Conservation (phyloP, 352 stramenopile species). For the Globisporangium camurandrum region DNA sequence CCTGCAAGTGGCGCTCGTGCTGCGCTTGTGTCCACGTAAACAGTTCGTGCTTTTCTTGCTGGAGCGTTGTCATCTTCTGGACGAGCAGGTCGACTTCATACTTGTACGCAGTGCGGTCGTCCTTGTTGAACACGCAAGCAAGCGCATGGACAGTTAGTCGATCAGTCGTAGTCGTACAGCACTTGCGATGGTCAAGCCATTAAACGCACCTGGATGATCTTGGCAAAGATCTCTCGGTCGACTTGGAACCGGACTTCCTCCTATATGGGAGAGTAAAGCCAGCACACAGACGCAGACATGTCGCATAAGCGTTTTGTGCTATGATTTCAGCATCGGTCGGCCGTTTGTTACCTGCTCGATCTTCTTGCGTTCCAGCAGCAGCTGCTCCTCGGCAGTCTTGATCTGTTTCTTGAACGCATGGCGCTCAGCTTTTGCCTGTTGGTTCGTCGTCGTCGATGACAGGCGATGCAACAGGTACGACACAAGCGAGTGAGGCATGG, state of each 20-base stretch:
- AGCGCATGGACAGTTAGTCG: too few relatives aligned
- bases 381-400: constrained; percentile 49
- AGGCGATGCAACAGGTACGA: too few relatives aligned
- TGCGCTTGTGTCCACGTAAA: constrained; percentile 65
- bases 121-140: too few relatives aligned
- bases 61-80: constrained; percentile 52
- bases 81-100: constrained; percentile 62
- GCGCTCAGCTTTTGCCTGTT: constrained; percentile 68
- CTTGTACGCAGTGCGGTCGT: constrained; percentile 73
- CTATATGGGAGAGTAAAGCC: constrained; percentile 11
- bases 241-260: constrained; percentile 77
- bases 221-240: constrained; percentile 80
- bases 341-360: constrained; percentile 80
- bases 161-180: neutral
- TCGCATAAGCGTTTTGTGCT: neutral
- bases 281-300: neutral
- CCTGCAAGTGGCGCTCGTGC: constrained; percentile 63
- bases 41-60: constrained; percentile 69
- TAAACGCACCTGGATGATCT: constrained; percentile 56
- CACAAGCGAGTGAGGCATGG: too few relatives aligned
- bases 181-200: neutral
- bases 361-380: constrained; percentile 45
- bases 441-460: too few relatives aligned
- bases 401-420: constrained; percentile 80
- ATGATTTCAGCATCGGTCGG: neutral